Percentiles rank a stretch among this genome's conserved stretches.
Evolutionary conservation across 169 alveolate genomes (phyloP).

Genomic region (Plasmodium cynomolgi): DNA sequence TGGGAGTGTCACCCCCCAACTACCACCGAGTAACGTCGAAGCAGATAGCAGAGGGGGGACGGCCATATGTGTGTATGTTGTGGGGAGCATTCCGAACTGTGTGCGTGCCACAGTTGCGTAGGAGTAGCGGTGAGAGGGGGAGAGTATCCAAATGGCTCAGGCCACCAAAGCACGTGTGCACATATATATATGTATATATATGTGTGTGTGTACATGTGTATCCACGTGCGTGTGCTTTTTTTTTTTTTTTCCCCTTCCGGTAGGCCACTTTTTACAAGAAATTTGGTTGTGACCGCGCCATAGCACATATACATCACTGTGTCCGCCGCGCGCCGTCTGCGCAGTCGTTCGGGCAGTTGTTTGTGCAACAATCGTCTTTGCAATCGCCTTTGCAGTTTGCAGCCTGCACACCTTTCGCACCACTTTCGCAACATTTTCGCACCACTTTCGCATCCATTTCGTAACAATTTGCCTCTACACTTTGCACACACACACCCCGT

Average conservation of each 20-base stretch:
- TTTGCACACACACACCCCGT: background rate
- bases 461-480: background rate
- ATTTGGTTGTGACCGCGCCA: conserved; percentile 27
- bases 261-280: conserved; percentile 39
- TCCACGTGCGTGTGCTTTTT: background rate
- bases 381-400: background rate
- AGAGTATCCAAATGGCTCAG: background rate
- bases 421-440: background rate
- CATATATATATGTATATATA: background rate
- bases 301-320: background rate
- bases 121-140: background rate
- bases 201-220: background rate
- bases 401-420: background rate
- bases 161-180: background rate
- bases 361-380: background rate
- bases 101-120: background rate
- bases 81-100: background rate
- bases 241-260: background rate
- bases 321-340: background rate
- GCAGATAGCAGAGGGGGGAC: too few species aligned
- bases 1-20: background rate
- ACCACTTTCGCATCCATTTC: background rate
- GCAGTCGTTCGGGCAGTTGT: background rate
- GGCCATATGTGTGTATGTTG: too few species aligned
- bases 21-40: too few species aligned